phyloP scores from a whole-genome alignment of 768 basidiomycete genomes.

The Dioszegia hungarica region DNA sequence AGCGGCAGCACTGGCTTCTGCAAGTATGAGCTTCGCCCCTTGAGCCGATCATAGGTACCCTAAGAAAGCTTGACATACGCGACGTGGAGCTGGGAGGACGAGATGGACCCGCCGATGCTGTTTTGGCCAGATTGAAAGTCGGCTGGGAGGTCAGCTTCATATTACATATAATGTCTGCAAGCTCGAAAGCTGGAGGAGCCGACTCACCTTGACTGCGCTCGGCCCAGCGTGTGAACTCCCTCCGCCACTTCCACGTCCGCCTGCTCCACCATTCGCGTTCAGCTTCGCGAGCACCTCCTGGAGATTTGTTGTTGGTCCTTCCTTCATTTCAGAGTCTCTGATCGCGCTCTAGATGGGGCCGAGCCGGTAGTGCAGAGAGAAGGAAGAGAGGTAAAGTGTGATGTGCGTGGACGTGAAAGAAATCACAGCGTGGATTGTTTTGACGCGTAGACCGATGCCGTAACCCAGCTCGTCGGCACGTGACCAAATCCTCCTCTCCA shows the following conservation, averaged over 20 bases:
- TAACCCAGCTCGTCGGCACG: no score
- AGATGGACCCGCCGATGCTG: constrained; percentile 2
- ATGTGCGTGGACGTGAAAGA: neutral
- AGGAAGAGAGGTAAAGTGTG: neutral
- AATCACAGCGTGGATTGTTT: neutral
- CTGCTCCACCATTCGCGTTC: neutral
- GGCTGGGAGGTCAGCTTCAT: neutral
- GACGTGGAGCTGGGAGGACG: neutral
- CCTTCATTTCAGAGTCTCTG: constrained; percentile 7
- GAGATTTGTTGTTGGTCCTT: constrained; percentile 25
- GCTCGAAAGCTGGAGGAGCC: no score
- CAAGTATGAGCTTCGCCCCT: neutral
- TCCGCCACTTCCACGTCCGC: neutral
- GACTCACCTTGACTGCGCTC: constrained; percentile 2
- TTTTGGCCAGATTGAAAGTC: neutral
- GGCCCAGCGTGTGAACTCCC: constrained; percentile 2
- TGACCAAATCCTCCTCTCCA: no score
- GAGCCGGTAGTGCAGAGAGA: neutral
- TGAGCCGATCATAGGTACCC: no score
- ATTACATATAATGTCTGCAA: neutral
- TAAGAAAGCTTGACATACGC: neutral
- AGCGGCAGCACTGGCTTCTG: neutral
- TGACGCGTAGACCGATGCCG: no score
- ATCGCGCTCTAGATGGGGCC: neutral
- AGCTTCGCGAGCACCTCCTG: constrained; percentile 21